Conservation (phyloP, 2,329 filamentous ascomycete species). For the Aspergillus terreus region DNA sequence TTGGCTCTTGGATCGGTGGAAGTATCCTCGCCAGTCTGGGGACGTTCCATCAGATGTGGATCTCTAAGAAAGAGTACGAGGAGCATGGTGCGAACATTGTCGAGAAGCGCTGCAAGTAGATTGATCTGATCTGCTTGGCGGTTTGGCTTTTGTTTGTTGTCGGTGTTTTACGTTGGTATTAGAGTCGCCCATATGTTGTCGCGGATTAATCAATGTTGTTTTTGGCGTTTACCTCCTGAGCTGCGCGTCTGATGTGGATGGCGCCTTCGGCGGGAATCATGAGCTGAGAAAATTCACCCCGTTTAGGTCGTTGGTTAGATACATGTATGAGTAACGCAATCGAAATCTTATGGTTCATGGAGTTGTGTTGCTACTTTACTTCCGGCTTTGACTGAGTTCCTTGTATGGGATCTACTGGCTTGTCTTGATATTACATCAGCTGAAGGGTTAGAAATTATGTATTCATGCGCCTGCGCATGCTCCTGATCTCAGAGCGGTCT, state of each 20-base stretch:
- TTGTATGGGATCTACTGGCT: too few relatives aligned
- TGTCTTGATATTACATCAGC: too few relatives aligned
- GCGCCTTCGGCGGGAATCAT: too few relatives aligned
- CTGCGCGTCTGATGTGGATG: too few relatives aligned
- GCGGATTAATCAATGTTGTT: too few relatives aligned
- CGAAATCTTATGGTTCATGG: too few relatives aligned
- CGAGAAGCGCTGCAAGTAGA: slow-evolving; percentile 90
- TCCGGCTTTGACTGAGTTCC: too few relatives aligned
- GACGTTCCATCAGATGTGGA: slow-evolving; percentile 99
- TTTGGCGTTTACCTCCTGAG: too few relatives aligned
- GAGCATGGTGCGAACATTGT: slow-evolving; percentile 89
- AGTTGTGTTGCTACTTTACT: too few relatives aligned
- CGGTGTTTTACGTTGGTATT: too few relatives aligned
- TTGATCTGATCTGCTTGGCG: neutral
- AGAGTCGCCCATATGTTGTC: too few relatives aligned
- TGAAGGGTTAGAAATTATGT: neutral
- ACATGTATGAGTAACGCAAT: neutral
- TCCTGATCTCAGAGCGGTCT: neutral
- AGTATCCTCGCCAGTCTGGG: slow-evolving; percentile 93
- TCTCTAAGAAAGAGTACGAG: slow-evolving; percentile 94
- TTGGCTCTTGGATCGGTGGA: slow-evolving; percentile 92
- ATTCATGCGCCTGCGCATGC: neutral
- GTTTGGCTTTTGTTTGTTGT: neutral
- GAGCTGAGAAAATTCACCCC: neutral
- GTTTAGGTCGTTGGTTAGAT: neutral